phyloP scores from a whole-genome alignment of 345 rosid species.

The Brassica juncea region DNA sequence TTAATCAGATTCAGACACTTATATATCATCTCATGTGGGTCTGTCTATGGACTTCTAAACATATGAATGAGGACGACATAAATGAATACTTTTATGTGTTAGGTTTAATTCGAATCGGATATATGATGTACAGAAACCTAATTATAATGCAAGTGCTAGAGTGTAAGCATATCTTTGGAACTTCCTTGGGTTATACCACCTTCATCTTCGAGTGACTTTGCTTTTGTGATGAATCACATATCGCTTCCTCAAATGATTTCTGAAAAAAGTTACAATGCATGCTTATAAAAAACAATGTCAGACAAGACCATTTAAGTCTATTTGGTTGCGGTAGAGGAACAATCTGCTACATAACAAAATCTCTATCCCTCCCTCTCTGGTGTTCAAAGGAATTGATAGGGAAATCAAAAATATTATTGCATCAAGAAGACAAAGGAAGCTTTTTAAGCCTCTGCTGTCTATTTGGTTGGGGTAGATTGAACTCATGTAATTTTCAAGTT shows the following conservation, averaged over 20 bases:
- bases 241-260: constrained; percentile 59
- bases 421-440: too few species aligned
- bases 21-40: constrained; percentile 36
- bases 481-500: too few species aligned
- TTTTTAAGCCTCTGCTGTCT: too few species aligned
- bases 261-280: constrained; percentile 6
- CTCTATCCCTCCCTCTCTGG: too few species aligned
- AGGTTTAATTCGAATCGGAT: neutral
- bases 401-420: too few species aligned
- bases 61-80: constrained; percentile 5
- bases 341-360: too few species aligned
- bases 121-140: neutral
- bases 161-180: constrained; percentile 4
- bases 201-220: constrained; percentile 9
- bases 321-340: too few species aligned
- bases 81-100: neutral
- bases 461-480: too few species aligned
- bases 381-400: too few species aligned
- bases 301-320: neutral
- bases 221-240: constrained; percentile 55
- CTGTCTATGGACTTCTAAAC: constrained; percentile 19
- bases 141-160: neutral
- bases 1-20: constrained; percentile 28
- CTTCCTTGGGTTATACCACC: neutral
- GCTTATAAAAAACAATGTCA: neutral